These are phyloP conservation scores for Cardamine chenopodiifolia DNA, from an alignment of 345 rosid genomes.

Conservation along the genomic window DNA sequence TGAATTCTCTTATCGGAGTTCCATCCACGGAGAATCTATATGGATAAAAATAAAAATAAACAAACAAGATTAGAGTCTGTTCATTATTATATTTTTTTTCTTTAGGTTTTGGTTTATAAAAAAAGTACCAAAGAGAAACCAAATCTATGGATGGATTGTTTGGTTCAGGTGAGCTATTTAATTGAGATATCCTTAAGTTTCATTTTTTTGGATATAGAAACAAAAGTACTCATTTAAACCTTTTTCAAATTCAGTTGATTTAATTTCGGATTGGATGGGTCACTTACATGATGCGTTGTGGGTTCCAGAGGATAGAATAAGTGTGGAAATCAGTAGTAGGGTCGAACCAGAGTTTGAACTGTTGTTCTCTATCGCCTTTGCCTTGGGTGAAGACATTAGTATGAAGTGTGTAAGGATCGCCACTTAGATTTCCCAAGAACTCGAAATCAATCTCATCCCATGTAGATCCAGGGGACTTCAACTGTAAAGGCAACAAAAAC, in stretches of 20 bases:
- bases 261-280: too few species aligned
- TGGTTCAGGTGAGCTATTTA: too few species aligned
- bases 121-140: not conserved
- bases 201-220: not conserved
- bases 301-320: slow-evolving; percentile 68
- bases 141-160: not conserved
- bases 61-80: slow-evolving; percentile 12
- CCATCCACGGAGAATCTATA: slow-evolving; percentile 58
- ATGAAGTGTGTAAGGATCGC: slow-evolving; percentile 68
- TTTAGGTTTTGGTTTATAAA: not conserved
- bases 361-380: slow-evolving; percentile 68
- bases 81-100: not conserved
- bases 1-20: slow-evolving; percentile 51
- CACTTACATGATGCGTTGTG: slow-evolving; percentile 57
- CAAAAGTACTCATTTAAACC: not conserved
- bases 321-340: slow-evolving; percentile 69
- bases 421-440: slow-evolving; percentile 64
- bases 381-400: slow-evolving; percentile 63
- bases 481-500: slow-evolving; percentile 28
- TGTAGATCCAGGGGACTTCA: slow-evolving; percentile 57
- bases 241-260: too few species aligned
- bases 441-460: slow-evolving; percentile 79
- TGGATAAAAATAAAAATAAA: too few species aligned
- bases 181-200: too few species aligned
- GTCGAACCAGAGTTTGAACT: slow-evolving; percentile 69